A percentile compares a stretch with the other conserved stretches of the same genome.
Conservation (phyloP, 768 basidiomycete genomes). For the Xerocomellus intermedius region DNA sequence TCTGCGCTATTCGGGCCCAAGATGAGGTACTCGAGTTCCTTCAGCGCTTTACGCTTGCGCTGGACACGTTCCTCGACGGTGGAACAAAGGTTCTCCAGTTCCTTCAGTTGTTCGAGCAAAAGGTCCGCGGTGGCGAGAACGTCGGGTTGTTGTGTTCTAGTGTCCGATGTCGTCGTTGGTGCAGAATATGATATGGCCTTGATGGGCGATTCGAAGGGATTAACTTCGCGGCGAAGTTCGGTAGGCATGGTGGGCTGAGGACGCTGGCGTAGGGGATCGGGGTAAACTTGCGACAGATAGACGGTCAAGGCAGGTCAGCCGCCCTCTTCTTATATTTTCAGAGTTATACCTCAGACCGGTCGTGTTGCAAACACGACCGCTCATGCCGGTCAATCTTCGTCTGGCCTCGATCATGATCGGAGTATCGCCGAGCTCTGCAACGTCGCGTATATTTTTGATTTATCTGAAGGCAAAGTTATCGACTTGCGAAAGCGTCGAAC, state of each 20-base stretch:
- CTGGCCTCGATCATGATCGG: neutral
- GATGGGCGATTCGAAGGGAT: slow-evolving; percentile 26
- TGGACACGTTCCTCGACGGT: slow-evolving; percentile 25
- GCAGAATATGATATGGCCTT: neutral
- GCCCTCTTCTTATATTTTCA: slow-evolving; percentile 11
- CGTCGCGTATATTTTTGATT: neutral
- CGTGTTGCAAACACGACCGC: slow-evolving; percentile 7
- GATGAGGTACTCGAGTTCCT: slow-evolving; percentile 26
- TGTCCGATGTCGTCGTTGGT: neutral
- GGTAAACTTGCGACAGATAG: neutral
- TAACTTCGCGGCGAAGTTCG: neutral
- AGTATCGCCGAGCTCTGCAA: neutral
- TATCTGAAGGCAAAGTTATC: neutral
- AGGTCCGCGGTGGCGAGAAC: slow-evolving; percentile 32
- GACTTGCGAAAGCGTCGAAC: neutral
- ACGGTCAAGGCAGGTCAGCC: neutral
- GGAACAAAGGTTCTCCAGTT: slow-evolving; percentile 23
- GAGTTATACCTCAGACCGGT: slow-evolving; percentile 8
- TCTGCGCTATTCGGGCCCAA: slow-evolving; percentile 8
- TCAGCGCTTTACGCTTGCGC: slow-evolving; percentile 20
- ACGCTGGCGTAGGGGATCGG: neutral
- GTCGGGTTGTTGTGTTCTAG: slow-evolving; percentile 12
- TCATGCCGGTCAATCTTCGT: no score
- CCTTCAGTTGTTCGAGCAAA: slow-evolving; percentile 25
- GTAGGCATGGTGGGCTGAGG: slow-evolving; percentile 8